Evolutionary conservation across 2,329 filamentous ascomycete species (phyloP).

Genomic region (Colletotrichum plurivorum): DNA sequence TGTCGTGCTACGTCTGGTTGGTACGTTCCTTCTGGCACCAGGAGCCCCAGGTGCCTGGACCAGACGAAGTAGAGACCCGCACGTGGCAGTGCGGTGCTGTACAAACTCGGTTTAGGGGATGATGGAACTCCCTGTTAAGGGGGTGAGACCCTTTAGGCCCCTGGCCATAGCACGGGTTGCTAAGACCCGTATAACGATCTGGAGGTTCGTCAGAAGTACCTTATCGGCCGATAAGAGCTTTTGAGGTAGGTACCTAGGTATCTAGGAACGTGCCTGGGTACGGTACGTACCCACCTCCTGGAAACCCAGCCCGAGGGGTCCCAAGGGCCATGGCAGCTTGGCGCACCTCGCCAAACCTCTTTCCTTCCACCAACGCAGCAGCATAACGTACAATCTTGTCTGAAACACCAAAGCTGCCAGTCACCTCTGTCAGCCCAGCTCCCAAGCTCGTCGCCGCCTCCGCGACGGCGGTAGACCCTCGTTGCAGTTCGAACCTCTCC

Average conservation of each 20-base stretch:
- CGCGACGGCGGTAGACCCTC: slow-evolving; percentile 22
- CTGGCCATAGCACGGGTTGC: slow-evolving; percentile 26
- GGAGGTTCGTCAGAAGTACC: slow-evolving; percentile 17
- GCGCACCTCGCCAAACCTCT: slow-evolving; percentile 10
- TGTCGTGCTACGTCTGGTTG: no score
- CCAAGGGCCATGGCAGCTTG: slow-evolving; percentile 9
- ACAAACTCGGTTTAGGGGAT: slow-evolving; percentile 4
- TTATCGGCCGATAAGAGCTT: slow-evolving; percentile 28
- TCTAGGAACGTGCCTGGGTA: no score
- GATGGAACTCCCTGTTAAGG: neutral
- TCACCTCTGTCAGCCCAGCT: slow-evolving; percentile 25
- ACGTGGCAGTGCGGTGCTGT: slow-evolving; percentile 34
- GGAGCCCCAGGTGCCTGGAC: slow-evolving; percentile 29
- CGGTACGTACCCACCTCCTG: slow-evolving; percentile 17
- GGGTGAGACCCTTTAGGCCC: slow-evolving; percentile 15
- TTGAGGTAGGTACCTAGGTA: neutral
- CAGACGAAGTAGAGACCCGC: slow-evolving; percentile 28
- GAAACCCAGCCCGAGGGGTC: neutral
- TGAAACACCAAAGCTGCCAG: slow-evolving; percentile 38
- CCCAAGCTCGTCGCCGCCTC: slow-evolving; percentile 18
- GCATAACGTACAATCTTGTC: slow-evolving; percentile 41
- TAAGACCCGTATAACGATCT: slow-evolving; percentile 26
- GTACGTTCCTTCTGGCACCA: slow-evolving; percentile 19
- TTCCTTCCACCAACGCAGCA: slow-evolving; percentile 8
- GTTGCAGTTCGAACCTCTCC: slow-evolving; percentile 13